Percentiles rank a stretch among this genome's conserved stretches.
Conservation (phyloP, 73 alveolate genomes). For the Symbiodinium pilosum region DNA sequence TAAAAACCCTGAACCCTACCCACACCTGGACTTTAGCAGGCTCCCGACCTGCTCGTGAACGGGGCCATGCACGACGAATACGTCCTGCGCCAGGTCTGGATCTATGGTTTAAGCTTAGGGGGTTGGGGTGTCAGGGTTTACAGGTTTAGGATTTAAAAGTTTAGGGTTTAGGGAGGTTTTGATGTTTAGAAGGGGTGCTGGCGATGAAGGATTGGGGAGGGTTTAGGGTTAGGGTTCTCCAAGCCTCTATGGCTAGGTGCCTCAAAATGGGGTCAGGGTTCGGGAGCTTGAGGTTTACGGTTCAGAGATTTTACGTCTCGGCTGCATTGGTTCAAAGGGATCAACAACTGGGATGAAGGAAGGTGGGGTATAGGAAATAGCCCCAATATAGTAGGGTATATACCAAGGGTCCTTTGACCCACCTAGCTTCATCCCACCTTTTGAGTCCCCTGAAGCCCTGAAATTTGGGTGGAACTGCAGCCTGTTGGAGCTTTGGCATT, state of each 20-base stretch:
- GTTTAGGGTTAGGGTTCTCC: neutral
- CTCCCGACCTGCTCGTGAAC: conserved; percentile 83
- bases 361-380: too few species aligned
- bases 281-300: neutral
- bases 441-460: too few species aligned
- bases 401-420: too few species aligned
- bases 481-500: too few species aligned
- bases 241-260: neutral
- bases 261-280: neutral
- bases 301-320: neutral
- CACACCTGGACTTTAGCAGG: neutral
- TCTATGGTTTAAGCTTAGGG: neutral
- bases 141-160: neutral
- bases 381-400: too few species aligned
- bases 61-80: conserved; percentile 90
- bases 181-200: neutral
- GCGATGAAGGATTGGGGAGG: neutral
- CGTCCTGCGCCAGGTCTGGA: conserved; percentile 8
- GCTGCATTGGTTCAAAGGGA: neutral
- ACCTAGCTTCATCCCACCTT: too few species aligned
- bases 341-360: too few species aligned
- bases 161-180: neutral
- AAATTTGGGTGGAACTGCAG: too few species aligned
- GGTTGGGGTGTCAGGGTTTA: neutral
- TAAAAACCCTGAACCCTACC: neutral